phyloP scores from a whole-genome alignment of 495 filamentous ascomycete species.

The Aspergillus coremiiformis region DNA sequence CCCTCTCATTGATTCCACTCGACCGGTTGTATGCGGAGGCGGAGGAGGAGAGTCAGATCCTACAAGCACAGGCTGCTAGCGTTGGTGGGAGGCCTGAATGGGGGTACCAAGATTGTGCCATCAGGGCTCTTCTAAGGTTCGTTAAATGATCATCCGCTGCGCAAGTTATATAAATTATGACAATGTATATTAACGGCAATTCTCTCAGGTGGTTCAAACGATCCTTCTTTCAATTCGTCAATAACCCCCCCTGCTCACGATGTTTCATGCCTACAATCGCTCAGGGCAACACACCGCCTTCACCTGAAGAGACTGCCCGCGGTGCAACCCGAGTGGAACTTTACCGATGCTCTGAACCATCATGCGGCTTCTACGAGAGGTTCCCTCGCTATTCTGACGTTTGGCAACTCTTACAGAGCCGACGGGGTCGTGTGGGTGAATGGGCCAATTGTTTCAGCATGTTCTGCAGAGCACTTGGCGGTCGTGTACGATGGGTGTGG shows the following conservation, averaged over 20 bases:
- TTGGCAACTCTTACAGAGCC: slow-evolving; percentile 81
- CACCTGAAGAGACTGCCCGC: slow-evolving; percentile 78
- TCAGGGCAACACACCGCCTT: slow-evolving; percentile 73
- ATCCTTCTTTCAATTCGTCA: slow-evolving; percentile 92
- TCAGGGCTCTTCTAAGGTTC: slow-evolving; percentile 75
- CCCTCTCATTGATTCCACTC: slow-evolving; percentile 75
- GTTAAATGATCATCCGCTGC: slow-evolving; percentile 10
- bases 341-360: slow-evolving; percentile 67
- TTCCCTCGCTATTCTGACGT: slow-evolving; percentile 96
- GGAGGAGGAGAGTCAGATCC: slow-evolving; percentile 82
- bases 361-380: slow-evolving; percentile 71
- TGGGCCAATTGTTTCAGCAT: slow-evolving; percentile 99
- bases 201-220: slow-evolving; percentile 82
- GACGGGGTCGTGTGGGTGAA: slow-evolving; percentile 81
- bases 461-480: slow-evolving; percentile 88
- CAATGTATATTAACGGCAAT: slow-evolving; percentile 16
- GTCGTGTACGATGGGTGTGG: slow-evolving; percentile 95
- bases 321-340: slow-evolving; percentile 83
- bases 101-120: slow-evolving; percentile 97
- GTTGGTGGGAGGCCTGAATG: slow-evolving; percentile 81
- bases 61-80: slow-evolving; percentile 78
- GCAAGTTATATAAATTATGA: background rate
- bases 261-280: slow-evolving; percentile 80
- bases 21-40: slow-evolving; percentile 89
- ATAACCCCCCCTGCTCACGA: slow-evolving; percentile 78